Evolutionary conservation across 345 rosid genomes (phyloP).

Genomic region (Brassica rapa): DNA sequence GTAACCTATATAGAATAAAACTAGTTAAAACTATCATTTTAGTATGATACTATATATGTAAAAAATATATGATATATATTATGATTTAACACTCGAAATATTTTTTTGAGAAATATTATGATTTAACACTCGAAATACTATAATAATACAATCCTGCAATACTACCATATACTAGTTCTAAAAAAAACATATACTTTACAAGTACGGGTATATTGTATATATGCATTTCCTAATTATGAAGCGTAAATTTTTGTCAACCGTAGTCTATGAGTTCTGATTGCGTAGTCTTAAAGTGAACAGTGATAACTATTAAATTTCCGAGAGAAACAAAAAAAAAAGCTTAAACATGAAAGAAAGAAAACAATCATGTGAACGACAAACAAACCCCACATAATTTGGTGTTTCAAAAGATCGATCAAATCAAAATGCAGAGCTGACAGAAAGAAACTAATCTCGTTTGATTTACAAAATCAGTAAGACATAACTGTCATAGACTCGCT

Average conservation of each 20-base stretch:
- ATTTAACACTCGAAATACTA: too few species aligned
- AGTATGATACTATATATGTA: background rate
- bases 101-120: too few species aligned
- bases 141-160: background rate
- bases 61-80: too few species aligned
- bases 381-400: slow-evolving; percentile 37
- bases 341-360: background rate
- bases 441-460: background rate
- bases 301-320: slow-evolving; percentile 2
- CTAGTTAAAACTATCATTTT: background rate
- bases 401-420: background rate
- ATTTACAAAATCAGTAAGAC: background rate
- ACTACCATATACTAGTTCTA: background rate
- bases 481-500: background rate
- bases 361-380: slow-evolving; percentile 34
- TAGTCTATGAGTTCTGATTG: slow-evolving; percentile 28
- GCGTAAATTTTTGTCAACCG: slow-evolving; percentile 24
- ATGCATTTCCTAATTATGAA: slow-evolving; percentile 25
- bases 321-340: background rate
- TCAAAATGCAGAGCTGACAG: background rate
- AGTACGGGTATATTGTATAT: background rate
- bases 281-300: slow-evolving; percentile 31
- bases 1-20: background rate
- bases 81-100: background rate
- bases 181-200: background rate